Percentiles rank a stretch among this genome's conserved stretches.
phyloP scores from a whole-genome alignment of 225 moss, liverwort and hornwort genomes.

The Climacium dendroides region DNA sequence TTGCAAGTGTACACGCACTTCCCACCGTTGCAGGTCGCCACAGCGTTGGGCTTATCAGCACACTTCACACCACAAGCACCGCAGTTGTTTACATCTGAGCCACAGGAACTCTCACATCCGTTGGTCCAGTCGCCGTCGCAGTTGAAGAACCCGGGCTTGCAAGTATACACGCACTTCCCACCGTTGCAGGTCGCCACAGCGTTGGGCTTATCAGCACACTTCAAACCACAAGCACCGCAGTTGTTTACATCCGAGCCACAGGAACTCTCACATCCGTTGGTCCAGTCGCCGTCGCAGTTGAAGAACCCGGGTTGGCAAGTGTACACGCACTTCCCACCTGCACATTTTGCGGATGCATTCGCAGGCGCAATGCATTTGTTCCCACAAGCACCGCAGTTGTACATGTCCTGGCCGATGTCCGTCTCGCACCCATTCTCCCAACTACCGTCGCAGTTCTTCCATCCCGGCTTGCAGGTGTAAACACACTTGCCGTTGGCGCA shows the following conservation, averaged over 20 bases:
- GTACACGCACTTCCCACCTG: neutral
- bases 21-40: neutral
- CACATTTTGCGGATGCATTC: neutral
- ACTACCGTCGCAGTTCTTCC: neutral
- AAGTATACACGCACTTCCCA: neutral
- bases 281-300: neutral
- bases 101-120: too few species aligned
- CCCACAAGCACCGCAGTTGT: neutral
- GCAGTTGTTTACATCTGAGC: too few species aligned
- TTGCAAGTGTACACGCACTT: neutral
- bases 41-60: neutral
- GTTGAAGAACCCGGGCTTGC: neutral
- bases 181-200: neutral
- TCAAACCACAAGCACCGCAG: neutral
- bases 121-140: too few species aligned
- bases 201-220: neutral
- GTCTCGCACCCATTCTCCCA: neutral
- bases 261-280: neutral
- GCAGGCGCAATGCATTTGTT: neutral
- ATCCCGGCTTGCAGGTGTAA: neutral
- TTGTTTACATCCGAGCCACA: neutral
- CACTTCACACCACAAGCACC: too few species aligned
- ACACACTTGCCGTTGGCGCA: neutral
- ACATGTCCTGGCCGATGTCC: neutral
- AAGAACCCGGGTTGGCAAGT: neutral